Percentiles rank a stretch among this genome's conserved stretches.
Conservation (phyloP, 2,329 filamentous ascomycete species). For the Scedosporium dehoogii region DNA sequence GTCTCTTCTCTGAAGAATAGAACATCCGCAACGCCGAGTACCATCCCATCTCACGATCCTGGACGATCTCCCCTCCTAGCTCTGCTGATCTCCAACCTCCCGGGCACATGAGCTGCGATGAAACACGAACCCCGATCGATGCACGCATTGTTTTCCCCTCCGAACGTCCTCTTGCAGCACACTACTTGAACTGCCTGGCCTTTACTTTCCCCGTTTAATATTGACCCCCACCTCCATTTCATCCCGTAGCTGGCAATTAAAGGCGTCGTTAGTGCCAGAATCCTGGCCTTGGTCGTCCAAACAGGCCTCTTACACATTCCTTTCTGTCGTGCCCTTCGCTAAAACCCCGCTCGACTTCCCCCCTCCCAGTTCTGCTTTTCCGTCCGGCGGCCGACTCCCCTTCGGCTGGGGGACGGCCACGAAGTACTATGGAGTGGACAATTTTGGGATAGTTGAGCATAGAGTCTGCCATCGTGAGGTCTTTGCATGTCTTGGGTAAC, state of each 20-base stretch:
- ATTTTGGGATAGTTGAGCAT: too few species aligned
- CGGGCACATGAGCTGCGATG: neutral
- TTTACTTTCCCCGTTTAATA: neutral
- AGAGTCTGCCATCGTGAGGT: too few species aligned
- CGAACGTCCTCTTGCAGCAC: too few species aligned
- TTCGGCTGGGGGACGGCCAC: too few species aligned
- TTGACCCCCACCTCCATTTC: neutral
- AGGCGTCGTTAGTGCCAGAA: neutral
- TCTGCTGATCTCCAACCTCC: neutral
- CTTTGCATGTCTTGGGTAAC: too few species aligned
- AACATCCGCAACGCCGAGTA: neutral
- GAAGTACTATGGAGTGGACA: too few species aligned
- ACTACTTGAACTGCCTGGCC: too few species aligned
- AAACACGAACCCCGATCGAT: neutral
- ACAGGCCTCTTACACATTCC: neutral
- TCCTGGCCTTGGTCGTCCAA: neutral
- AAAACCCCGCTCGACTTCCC: neutral
- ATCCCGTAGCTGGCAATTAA: slow-evolving; percentile 1
- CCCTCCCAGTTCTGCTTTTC: neutral
- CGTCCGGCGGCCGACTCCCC: neutral
- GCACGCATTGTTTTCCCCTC: neutral
- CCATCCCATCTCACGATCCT: neutral
- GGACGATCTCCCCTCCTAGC: neutral
- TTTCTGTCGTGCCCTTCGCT: neutral
- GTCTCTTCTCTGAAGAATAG: too few species aligned